Evolutionary conservation across 805 yeast genomes (phyloP).

Genomic region (Candida dendrica): DNA sequence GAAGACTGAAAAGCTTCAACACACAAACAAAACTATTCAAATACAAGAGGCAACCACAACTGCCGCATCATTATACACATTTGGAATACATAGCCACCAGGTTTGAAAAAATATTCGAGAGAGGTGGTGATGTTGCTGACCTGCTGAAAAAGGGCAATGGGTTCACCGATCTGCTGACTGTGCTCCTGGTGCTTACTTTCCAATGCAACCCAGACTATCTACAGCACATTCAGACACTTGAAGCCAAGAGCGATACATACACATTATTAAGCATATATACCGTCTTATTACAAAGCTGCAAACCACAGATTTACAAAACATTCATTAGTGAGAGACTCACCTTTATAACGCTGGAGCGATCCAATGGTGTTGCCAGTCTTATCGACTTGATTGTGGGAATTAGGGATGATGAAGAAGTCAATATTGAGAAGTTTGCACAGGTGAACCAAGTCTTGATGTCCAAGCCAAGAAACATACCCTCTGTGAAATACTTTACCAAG

Average conservation of each 20-base stretch:
- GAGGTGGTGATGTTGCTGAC: conserved; percentile 28
- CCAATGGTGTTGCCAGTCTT: conserved; percentile 66
- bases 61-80: conserved; percentile 7
- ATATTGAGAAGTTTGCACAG: conserved; percentile 56
- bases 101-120: conserved; percentile 18
- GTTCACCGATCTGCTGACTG: conserved; percentile 48
- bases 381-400: conserved; percentile 74
- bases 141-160: conserved; percentile 61
- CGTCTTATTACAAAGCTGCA: conserved; percentile 42
- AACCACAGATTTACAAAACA: conserved; percentile 38
- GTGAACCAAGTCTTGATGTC: conserved; percentile 59
- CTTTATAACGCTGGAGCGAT: conserved; percentile 45
- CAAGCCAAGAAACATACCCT: conserved; percentile 47
- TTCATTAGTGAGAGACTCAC: conserved; percentile 46
- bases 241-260: conserved; percentile 52
- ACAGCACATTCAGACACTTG: conserved; percentile 23
- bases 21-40: conserved; percentile 21
- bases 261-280: conserved; percentile 58
- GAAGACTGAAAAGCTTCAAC: conserved; percentile 46
- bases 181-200: conserved; percentile 36
- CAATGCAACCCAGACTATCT: conserved; percentile 19
- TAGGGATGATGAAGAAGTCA: conserved; percentile 64
- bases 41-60: conserved; percentile 13
- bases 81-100: conserved; percentile 9
- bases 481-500: conserved; percentile 44